Base-by-base conservation (phyloP, 495 filamentous ascomycete genomes). In the Hypoxylon lienhwacheense region DNA sequence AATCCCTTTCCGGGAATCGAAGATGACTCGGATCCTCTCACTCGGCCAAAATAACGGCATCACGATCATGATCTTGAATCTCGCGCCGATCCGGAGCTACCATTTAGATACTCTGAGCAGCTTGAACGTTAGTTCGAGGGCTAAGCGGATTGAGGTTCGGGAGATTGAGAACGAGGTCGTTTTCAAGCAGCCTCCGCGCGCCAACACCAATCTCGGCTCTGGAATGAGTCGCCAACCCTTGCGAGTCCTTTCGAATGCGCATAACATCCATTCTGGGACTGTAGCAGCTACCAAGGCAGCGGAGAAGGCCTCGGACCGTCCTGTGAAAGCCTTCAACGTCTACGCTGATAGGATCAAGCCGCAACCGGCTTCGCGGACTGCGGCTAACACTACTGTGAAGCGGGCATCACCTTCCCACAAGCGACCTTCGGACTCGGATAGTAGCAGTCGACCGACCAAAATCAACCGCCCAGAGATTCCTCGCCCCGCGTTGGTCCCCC, bases 51-150 rank as follows among this genome's bases (percentile, higher is more conserved):
- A 97, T 68, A 91, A 96, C 55, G 92, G 93, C 8, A 78, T 96
- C 33, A 97, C 91, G 0, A 77, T 97, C 48, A 98, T 98, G 93
- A 93, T 98, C 47, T 77, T 98, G 28, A 98, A 97, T 64, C 80
- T 97, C 0, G 91, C 93, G 0, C 90, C 88, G 4, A 77, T 87
- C 40, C 84, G 83, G 57, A 90, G 85, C 49, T 97, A 95, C 61
- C 93, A 98, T 58, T 75, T 96, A 37, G 93, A 98, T 67, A 97
- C 93, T 0, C 77, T 98, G 4, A 92, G 88, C 68, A 95, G 90
- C 47, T 76, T 98, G 31, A 97, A 95, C 63, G 93, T 98, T 54
- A 92, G 91, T 61, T 97, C 93, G 36, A 80, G 93, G 16, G 95
- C 93, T 24, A 96, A 96, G 76, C 90, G 95, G 65, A 97, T 98